Conservation (phyloP, 805 yeast species). For the Yarrowia porcina region DNA sequence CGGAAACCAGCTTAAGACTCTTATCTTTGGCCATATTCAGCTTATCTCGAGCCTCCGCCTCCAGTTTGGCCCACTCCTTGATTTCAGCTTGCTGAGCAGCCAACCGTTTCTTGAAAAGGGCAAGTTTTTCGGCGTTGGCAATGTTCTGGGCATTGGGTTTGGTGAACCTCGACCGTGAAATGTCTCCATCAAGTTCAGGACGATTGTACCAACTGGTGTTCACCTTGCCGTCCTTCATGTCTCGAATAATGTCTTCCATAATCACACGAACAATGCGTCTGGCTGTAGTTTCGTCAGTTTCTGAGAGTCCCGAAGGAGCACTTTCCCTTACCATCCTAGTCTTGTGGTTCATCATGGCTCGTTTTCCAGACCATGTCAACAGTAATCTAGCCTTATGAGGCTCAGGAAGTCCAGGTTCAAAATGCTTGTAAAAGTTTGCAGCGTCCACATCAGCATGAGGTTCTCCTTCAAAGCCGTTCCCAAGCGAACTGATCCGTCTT, state of each 20-base stretch:
- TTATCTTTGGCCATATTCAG: neutral
- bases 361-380: slow-evolving; percentile 51
- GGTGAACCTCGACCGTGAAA: slow-evolving; percentile 32
- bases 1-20: neutral
- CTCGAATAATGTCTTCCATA: slow-evolving; percentile 58
- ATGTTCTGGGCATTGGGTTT: slow-evolving; percentile 60
- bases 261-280: slow-evolving; percentile 53
- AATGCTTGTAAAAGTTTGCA: slow-evolving; percentile 56
- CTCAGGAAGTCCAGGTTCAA: slow-evolving; percentile 61
- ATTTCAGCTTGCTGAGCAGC: slow-evolving; percentile 47
- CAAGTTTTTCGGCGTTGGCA: slow-evolving; percentile 49
- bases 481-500: slow-evolving; percentile 67
- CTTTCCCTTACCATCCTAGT: slow-evolving; percentile 47
- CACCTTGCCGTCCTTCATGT: slow-evolving; percentile 56
- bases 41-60: neutral
- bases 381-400: slow-evolving; percentile 72
- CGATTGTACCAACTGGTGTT: slow-evolving; percentile 67
- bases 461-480: slow-evolving; percentile 57
- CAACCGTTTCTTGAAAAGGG: slow-evolving; percentile 47
- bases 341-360: slow-evolving; percentile 33
- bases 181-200: slow-evolving; percentile 33
- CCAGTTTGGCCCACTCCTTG: slow-evolving; percentile 44
- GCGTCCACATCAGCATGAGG: slow-evolving; percentile 63
- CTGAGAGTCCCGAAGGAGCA: slow-evolving; percentile 33
- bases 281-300: slow-evolving; percentile 33